phyloP scores from a whole-genome alignment of 495 filamentous ascomycete genomes.

The Lindgomyces ingoldianus region DNA sequence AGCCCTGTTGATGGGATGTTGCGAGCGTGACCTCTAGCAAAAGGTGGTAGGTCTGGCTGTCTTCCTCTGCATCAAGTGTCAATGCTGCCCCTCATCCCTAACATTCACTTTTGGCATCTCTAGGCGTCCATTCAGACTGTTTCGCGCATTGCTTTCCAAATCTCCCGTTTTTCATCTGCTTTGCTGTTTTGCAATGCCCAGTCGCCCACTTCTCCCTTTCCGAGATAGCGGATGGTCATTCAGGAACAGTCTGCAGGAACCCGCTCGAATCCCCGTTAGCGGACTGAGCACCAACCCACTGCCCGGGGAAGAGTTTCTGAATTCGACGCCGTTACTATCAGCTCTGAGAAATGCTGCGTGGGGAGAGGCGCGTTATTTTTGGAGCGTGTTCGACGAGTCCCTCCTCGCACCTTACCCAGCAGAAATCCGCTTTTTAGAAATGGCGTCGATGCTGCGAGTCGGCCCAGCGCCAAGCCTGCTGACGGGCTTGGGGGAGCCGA shows the following conservation, averaged over 20 bases:
- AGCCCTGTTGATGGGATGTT: too few relatives aligned
- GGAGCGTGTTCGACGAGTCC: too few relatives aligned
- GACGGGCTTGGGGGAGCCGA: background rate
- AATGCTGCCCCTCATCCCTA: too few relatives aligned
- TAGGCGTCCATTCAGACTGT: too few relatives aligned
- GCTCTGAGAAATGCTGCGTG: background rate
- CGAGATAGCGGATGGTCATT: slow-evolving; percentile 7
- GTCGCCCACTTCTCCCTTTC: background rate
- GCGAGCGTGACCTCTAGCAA: too few relatives aligned
- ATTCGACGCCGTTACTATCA: background rate
- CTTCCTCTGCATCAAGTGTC: too few relatives aligned
- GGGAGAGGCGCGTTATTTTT: background rate
- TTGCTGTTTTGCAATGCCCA: too few relatives aligned
- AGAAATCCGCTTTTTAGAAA: too few relatives aligned
- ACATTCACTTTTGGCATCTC: too few relatives aligned
- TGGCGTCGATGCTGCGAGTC: background rate
- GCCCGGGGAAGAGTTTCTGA: background rate
- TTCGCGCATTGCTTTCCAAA: background rate
- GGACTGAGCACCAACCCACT: background rate
- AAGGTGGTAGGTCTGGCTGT: too few relatives aligned
- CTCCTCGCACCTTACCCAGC: too few relatives aligned
- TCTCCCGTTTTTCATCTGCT: background rate
- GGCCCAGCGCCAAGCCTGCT: background rate
- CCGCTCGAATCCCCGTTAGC: slow-evolving; percentile 4
- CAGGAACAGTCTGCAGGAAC: slow-evolving; percentile 28